Base-by-base conservation (phyloP, 2,329 filamentous ascomycete species). In the Graphilbum ipis-grandicollis region DNA sequence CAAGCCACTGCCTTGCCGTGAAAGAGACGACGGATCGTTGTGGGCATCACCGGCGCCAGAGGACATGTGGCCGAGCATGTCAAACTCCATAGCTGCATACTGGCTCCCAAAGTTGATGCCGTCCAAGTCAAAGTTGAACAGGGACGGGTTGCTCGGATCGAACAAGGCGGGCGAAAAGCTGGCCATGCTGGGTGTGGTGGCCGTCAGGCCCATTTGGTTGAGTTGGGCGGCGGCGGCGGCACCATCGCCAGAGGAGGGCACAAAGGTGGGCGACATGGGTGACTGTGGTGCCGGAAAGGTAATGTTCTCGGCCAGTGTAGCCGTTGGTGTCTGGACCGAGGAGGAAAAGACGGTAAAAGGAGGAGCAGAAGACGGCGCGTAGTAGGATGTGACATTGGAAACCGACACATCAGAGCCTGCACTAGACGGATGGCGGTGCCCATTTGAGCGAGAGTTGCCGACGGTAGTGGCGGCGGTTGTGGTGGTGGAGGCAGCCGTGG, bases 91-190 rank as follows among this genome's bases (percentile, higher is more conserved):
- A 15, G 86, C 88, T 41, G 86, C 88, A 52, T 96, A 98, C 45
- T 93, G 84, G 52, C 90, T 96, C 39, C 85, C 86, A 55, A 96
- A 98, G 53, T 90, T 90, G 53, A 94, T 70, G 41, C 84, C 85
- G 38, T 92, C 85, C 10, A 94, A 72, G 53, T 96, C 86, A 55
- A 96, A 93, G 53, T 94, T 94, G 68, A 92, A 94, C 38, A 93
- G 60, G 1, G 85, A 81, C 4, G 86, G 84, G 52, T 96, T 90
- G 51, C 82, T 90, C 0, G 84, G 83, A 47, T 94, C 86, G 50
- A 94, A 93, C 22, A 92, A 66, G 38, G 69, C 55, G 3, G 57
- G 60, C 29, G 65, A 65, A 47, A 75, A 73, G 37, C 58, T 58
- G 7, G 51, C 34, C 51, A 71, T 58, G 41, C 68, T 68, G 14